Evolutionary conservation across 805 yeast genomes (phyloP), one percentile per base, ranked within the genome.

Genomic region (Monosporozyma unispora): DNA sequence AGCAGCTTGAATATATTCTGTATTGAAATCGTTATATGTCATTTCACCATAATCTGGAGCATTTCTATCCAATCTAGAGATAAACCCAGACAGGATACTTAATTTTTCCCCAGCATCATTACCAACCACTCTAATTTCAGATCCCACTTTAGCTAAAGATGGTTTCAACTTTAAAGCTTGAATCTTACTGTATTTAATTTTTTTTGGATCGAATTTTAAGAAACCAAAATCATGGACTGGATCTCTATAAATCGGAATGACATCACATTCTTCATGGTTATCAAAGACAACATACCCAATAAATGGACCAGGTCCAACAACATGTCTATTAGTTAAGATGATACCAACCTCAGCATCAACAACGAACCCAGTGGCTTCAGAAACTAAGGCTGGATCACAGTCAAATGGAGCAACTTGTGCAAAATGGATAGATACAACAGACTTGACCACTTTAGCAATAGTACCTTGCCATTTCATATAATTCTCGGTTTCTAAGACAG

Each of bases 181-280:
- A 4, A 90, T 75, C 44, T 76, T 66, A 85, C 87, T 82, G 61
- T 89, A 84, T 64, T 84, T 84, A 52, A 90, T 77, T 16, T 71
- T 72, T 18, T 64, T 59, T 10, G 96, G 93, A 56, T 89, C 79
- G 57, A 87, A 90, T 63, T 81, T 76, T 55, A 90, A 73, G 59
- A 90, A 85, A 4, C 97, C 97, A 67, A 90, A 90, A 68, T 90
- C 97, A 63, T 90, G 97, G 28, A 90, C 90, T 0, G 97, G 96
- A 64, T 90, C 97, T 62, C 97, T 77, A 64, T 88, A 89, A 28
- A 87, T 78, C 2, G 96, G 95, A 48, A 74, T 80, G 3, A 88
- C 95, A 40, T 81, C 87, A 46, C 87, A 86, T 67, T 89, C 96
- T 66, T 90, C 97, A 67, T 90, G 96, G 64, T 90, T 90, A 62